Evolutionary conservation across 176 grass and related monocot species (phyloP), one percentile per base, ranked within the genome.

Genomic region (Cenchrus americanus): DNA sequence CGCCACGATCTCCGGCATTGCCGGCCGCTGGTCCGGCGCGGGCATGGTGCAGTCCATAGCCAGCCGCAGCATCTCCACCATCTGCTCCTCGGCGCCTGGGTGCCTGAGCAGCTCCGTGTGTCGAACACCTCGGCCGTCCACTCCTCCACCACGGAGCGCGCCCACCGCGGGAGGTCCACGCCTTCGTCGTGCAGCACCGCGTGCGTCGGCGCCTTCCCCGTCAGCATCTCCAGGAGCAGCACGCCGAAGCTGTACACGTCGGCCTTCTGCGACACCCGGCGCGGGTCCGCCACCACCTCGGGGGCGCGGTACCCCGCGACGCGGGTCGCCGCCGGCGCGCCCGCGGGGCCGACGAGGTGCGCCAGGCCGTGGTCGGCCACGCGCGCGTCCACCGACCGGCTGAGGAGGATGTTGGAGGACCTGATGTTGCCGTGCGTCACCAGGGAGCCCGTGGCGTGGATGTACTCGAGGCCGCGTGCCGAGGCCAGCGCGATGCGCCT

Each of bases 191-290:
- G 86, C 78, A 92, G 82, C 67, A 80, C 74, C 17, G 88, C 82
- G 79, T 87, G 84, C 58, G 88, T 81, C 0, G 90, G 93, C 27
- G 88, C 85, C 86, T 88, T 92, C 70, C 90, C 90, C 19, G 93
- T 96, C 62, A 93, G 86, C 83, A 96, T 79, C 83, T 97, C 91
- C 24, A 97, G 80, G 0, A 97, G 85, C 66, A 97, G 67, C 62
- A 97, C 89, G 9, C 94, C 91, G 81, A 91, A 91, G 87, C 91
- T 93, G 83, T 97, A 97, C 51, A 89, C 94, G 76, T 97, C 94
- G 1, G 74, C 86, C 83, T 96, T 93, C 51, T 96, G 93, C 57
- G 90, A 89, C 3, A 64, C 50, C 37, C 79, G 69, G 0, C 93
- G 85, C 55, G 86, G 81, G 79, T 94, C 85, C 3, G 90, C 88